These are phyloP conservation scores for Didymella lethalis DNA, from an alignment of 2,329 filamentous ascomycete genomes.

Conservation along the genomic window DNA sequence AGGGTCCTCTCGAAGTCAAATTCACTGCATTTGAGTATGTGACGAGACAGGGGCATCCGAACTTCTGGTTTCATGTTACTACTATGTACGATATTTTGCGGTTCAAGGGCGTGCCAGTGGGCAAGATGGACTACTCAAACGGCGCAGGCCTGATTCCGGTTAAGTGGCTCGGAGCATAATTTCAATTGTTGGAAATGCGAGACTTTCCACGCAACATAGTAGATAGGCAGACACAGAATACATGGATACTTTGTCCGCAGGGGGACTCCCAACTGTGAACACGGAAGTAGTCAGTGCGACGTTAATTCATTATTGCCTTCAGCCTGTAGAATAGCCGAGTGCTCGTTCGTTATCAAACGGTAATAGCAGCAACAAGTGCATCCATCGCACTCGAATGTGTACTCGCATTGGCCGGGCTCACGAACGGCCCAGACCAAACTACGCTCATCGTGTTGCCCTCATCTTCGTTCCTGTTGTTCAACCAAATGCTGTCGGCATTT, in stretches of 20 bases:
- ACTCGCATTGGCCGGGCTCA: constrained; percentile 60
- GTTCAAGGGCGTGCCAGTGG: constrained; percentile 67
- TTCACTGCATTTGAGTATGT: constrained; percentile 59
- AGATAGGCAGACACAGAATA: not conserved
- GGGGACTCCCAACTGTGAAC: no score
- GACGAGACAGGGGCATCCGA: constrained; percentile 59
- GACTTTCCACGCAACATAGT: not conserved
- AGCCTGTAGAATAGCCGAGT: not conserved
- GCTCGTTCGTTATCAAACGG: not conserved
- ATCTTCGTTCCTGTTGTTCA: constrained; percentile 61
- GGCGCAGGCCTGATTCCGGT: constrained; percentile 28
- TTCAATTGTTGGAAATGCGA: not conserved
- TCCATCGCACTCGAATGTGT: constrained; percentile 73
- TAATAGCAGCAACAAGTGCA: constrained; percentile 67
- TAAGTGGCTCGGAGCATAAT: constrained; percentile 10
- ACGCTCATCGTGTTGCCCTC: constrained; percentile 63
- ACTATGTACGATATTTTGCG: constrained; percentile 69
- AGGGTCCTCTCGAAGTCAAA: constrained; percentile 43
- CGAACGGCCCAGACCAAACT: constrained; percentile 70
- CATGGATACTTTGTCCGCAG: not conserved
- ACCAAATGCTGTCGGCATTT: constrained; percentile 73
- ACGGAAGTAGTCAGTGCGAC: not conserved
- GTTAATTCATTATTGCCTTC: constrained; percentile 3
- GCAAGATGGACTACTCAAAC: constrained; percentile 65
- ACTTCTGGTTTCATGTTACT: constrained; percentile 69